These are phyloP conservation scores for Skeletonema costatum DNA, from an alignment of 108 stramenopile genomes.

Conservation along the genomic window DNA sequence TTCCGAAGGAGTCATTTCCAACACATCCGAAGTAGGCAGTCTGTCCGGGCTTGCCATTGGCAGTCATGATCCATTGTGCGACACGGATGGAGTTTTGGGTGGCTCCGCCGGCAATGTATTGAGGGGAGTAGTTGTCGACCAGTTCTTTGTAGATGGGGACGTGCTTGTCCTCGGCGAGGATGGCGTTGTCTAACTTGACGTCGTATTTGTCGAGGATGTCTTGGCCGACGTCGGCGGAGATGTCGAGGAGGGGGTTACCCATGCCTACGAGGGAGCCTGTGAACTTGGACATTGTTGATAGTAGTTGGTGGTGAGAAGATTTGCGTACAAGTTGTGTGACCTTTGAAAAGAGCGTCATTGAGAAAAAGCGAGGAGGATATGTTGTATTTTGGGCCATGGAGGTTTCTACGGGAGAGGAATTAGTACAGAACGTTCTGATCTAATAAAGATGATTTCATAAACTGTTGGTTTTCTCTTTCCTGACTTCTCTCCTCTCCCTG, in stretches of 20 bases:
- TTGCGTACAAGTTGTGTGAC: not conserved
- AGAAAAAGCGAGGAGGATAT: not conserved
- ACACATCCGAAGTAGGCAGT: slow-evolving; percentile 95
- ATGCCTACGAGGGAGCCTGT: slow-evolving; percentile 93
- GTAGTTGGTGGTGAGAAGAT: not conserved
- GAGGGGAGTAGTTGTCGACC: slow-evolving; percentile 77
- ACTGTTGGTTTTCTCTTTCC: not conserved
- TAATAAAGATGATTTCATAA: not conserved
- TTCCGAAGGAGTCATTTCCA: slow-evolving; percentile 90
- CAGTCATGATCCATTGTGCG: slow-evolving; percentile 96
- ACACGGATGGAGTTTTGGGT: slow-evolving; percentile 99
- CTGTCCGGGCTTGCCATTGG: slow-evolving; percentile 55
- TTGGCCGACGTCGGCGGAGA: slow-evolving; percentile 92
- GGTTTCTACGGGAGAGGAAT: not conserved
- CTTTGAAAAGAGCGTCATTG: not conserved
- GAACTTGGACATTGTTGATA: not conserved
- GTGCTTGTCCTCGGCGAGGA: slow-evolving; percentile 99
- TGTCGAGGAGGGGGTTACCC: slow-evolving; percentile 99
- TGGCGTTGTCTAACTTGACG: slow-evolving; percentile 92
- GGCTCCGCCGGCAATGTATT: slow-evolving; percentile 99
- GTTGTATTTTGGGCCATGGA: no score
- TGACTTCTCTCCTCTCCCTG: not conserved
- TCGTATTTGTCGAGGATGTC: slow-evolving; percentile 96
- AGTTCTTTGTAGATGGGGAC: slow-evolving; percentile 92
- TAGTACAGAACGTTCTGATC: not conserved